A percentile compares a stretch with the other conserved stretches of the same genome.
Conservation (phyloP, 2,329 filamentous ascomycete species). For the Waltergamsia citrina region DNA sequence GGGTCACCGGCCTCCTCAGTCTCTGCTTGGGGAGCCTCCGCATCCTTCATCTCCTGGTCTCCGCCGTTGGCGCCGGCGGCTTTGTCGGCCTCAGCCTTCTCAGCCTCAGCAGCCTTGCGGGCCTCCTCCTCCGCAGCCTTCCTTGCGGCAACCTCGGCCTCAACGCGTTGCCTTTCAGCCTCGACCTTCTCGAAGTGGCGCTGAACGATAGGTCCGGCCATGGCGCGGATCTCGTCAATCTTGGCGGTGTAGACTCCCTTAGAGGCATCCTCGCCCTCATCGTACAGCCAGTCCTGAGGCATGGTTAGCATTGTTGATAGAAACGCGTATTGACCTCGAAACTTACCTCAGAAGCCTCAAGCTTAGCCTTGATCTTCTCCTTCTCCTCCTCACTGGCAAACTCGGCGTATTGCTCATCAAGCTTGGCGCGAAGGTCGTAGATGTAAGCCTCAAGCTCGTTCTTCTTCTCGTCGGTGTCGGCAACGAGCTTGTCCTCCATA, state of each 20-base stretch:
- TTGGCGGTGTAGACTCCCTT: conserved; percentile 93
- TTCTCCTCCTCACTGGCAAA: conserved; percentile 92
- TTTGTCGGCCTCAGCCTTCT: conserved; percentile 39
- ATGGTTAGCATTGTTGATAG: conserved; percentile 1
- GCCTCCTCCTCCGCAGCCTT: conserved; percentile 51
- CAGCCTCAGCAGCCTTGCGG: conserved; percentile 41
- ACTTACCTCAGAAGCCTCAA: conserved; percentile 78
- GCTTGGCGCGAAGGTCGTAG: conserved; percentile 92
- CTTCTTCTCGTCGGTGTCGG: conserved; percentile 98
- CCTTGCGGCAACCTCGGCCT: conserved; percentile 70
- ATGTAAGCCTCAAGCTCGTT: conserved; percentile 98
- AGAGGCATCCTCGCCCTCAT: conserved; percentile 88
- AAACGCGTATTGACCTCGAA: neutral
- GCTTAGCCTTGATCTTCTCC: conserved; percentile 71
- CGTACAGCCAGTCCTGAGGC: conserved; percentile 99
- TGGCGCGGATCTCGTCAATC: conserved; percentile 86
- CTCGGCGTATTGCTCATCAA: conserved; percentile 83
- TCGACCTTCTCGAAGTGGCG: conserved; percentile 94
- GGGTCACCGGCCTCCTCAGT: conserved; percentile 31
- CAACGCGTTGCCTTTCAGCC: conserved; percentile 69
- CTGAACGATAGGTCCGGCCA: conserved; percentile 86
- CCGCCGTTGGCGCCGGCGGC: conserved; percentile 37
- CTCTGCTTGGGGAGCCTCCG: conserved; percentile 42
- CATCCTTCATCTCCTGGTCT: conserved; percentile 57
- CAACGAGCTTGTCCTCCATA: conserved; percentile 97